phyloP scores from a whole-genome alignment of 2,329 filamentous ascomycete genomes.

The Trichophaea hybrida region DNA sequence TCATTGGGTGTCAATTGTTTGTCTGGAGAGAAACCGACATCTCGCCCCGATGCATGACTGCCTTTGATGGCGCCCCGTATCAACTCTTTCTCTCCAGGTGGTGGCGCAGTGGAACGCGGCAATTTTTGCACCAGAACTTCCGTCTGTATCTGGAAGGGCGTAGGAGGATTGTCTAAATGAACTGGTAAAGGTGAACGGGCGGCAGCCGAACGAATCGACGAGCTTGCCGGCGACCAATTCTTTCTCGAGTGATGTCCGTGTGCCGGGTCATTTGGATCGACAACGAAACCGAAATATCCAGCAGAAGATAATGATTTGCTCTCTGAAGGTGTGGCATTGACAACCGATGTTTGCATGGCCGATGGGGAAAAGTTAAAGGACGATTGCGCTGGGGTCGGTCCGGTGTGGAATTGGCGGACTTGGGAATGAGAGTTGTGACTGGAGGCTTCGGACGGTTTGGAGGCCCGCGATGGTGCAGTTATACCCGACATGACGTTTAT shows the following conservation, averaged over 20 bases:
- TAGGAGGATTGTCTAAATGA: constrained; percentile 25
- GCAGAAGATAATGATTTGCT: constrained; percentile 3
- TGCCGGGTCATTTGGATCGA: constrained; percentile 21
- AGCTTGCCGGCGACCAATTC: constrained; percentile 26
- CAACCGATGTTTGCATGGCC: background rate
- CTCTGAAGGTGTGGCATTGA: background rate
- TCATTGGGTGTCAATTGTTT: background rate
- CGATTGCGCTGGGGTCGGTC: background rate
- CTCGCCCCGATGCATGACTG: background rate
- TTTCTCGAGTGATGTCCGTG: constrained; percentile 22
- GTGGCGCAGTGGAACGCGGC: background rate
- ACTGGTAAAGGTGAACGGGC: constrained; percentile 26
- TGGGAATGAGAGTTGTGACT: background rate
- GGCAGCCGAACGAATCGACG: constrained; percentile 26
- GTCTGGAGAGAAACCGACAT: background rate
- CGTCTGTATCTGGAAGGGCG: constrained; percentile 24
- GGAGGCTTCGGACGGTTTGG: background rate
- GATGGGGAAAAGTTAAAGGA: background rate
- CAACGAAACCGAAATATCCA: constrained; percentile 26
- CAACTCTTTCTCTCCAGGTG: background rate
- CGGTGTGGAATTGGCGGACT: background rate
- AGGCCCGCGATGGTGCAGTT: background rate
- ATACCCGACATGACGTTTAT: background rate
- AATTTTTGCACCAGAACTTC: constrained; percentile 20
- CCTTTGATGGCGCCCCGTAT: background rate